Conservation (phyloP, 1,139 yeast species). For the Taiozyma sp. region DNA sequence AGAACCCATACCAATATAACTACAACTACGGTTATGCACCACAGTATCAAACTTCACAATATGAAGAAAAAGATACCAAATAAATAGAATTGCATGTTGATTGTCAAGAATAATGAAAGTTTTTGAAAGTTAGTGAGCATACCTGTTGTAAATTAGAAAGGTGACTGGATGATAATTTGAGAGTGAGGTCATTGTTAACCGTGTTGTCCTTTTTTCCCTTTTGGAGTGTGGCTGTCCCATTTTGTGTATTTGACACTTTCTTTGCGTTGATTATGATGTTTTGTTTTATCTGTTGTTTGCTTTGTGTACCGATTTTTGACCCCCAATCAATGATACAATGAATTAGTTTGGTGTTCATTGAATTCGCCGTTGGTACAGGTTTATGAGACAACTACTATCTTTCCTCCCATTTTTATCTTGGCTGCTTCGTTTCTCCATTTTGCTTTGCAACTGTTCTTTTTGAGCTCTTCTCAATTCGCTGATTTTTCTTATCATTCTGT, state of each 20-base stretch:
- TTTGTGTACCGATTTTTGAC: background rate
- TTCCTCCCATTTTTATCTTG: background rate
- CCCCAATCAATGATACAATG: background rate
- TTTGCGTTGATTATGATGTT: background rate
- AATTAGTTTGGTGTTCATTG: background rate
- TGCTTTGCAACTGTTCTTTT: background rate
- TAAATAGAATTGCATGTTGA: background rate
- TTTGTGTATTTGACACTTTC: background rate
- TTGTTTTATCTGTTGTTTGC: background rate
- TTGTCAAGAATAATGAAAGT: background rate
- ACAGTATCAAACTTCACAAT: constrained; percentile 18
- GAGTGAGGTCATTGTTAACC: background rate
- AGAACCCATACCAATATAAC: constrained; percentile 17
- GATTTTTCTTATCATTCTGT: background rate
- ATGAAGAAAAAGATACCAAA: constrained; percentile 17
- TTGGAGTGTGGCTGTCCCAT: background rate
- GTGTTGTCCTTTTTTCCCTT: background rate
- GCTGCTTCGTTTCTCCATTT: background rate
- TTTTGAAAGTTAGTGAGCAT: background rate
- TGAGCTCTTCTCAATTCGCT: background rate
- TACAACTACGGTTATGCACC: constrained; percentile 20
- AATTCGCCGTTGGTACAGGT: background rate
- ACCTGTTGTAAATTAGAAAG: background rate
- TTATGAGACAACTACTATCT: background rate
- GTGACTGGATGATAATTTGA: background rate